Evolutionary conservation across 2,329 filamentous ascomycete species (phyloP).

Genomic region (Rhynchosporium secalis): DNA sequence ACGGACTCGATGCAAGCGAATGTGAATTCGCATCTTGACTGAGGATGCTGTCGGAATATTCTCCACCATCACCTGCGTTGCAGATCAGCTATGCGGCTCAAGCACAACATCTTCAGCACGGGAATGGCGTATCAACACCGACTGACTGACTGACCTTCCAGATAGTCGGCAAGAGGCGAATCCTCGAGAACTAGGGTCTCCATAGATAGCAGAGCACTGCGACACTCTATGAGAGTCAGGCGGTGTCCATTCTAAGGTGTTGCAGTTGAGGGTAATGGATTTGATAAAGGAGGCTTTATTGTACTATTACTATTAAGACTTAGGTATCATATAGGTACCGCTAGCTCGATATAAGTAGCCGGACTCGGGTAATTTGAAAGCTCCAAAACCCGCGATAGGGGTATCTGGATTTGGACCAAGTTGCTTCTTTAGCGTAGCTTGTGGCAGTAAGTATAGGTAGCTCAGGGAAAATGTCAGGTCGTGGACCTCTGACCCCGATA

Average conservation of each 20-base stretch:
- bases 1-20: constrained; percentile 36
- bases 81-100: constrained; percentile 14
- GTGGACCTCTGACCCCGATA: no score
- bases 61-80: constrained; percentile 47
- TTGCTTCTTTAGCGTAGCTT: no score
- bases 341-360: no score
- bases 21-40: constrained; percentile 26
- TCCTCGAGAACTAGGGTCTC: constrained; percentile 85
- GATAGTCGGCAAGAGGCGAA: constrained; percentile 83
- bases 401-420: no score
- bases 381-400: no score
- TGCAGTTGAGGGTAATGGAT: no score
- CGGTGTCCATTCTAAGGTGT: constrained; percentile 30
- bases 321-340: no score
- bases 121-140: constrained; percentile 2
- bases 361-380: no score
- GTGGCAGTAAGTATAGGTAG: no score
- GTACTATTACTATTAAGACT: no score
- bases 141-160: constrained; percentile 69
- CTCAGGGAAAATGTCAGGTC: no score
- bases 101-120: constrained; percentile 5
- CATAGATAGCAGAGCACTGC: constrained; percentile 53
- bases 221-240: constrained; percentile 23
- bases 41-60: constrained; percentile 41
- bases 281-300: no score